A percentile compares a stretch with the other conserved stretches of the same genome.
These are phyloP conservation scores for Podospora pseudoanserina DNA, from an alignment of 495 filamentous ascomycete species.

Conservation along the genomic window DNA sequence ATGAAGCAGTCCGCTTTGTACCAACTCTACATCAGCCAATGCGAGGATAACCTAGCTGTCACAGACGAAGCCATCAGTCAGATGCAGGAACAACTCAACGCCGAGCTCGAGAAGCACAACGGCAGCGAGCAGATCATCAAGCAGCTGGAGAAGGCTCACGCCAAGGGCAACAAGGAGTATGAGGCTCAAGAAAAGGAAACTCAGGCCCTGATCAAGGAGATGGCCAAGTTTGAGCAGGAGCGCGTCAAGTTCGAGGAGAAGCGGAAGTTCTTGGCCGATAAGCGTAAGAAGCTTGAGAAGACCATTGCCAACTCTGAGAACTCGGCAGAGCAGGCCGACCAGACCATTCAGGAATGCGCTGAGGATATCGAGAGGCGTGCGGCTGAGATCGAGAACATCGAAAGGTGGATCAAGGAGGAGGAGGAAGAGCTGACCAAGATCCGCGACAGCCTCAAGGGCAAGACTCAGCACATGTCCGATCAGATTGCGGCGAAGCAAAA, in stretches of 20 bases:
- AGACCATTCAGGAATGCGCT: slow-evolving; percentile 69
- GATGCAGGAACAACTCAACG: slow-evolving; percentile 82
- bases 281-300: slow-evolving; percentile 95
- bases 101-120: slow-evolving; percentile 85
- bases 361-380: slow-evolving; percentile 74
- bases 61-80: slow-evolving; percentile 86
- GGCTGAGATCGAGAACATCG: slow-evolving; percentile 65
- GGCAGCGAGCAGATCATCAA: slow-evolving; percentile 92
- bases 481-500: slow-evolving; percentile 91
- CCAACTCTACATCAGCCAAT: slow-evolving; percentile 84
- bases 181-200: slow-evolving; percentile 78
- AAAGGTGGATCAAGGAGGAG: slow-evolving; percentile 68
- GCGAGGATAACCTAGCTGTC: slow-evolving; percentile 80
- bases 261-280: slow-evolving; percentile 82
- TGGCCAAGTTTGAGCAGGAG: slow-evolving; percentile 91
- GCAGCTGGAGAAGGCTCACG: slow-evolving; percentile 79
- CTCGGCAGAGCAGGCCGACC: slow-evolving; percentile 68
- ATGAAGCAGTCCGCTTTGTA: slow-evolving; percentile 86
- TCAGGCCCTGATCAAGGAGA: slow-evolving; percentile 78
- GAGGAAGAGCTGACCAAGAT: slow-evolving; percentile 78
- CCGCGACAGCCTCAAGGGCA: slow-evolving; percentile 82
- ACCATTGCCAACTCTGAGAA: slow-evolving; percentile 61
- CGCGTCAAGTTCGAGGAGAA: slow-evolving; percentile 97
- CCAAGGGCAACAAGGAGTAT: slow-evolving; percentile 72
- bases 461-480: slow-evolving; percentile 90